Percentiles rank a stretch among this genome's conserved stretches.
Conservation (phyloP, 495 filamentous ascomycete genomes). For the Beverwykella pulmonaria region DNA sequence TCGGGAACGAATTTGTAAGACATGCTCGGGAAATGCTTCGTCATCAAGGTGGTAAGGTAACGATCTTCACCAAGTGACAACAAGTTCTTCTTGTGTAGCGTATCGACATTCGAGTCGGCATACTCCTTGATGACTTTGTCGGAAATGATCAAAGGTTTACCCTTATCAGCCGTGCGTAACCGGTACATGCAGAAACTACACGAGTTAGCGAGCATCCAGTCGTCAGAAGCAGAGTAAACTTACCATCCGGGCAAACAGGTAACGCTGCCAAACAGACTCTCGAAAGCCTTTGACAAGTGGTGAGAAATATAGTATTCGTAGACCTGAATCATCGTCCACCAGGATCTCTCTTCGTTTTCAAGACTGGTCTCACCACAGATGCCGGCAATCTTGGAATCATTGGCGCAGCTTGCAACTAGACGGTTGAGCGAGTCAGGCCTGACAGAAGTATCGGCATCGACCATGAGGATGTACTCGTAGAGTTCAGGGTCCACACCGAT, state of each 20-base stretch:
- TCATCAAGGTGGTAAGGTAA: slow-evolving; percentile 96
- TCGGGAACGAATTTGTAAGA: slow-evolving; percentile 94
- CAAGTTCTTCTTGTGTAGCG: slow-evolving; percentile 97
- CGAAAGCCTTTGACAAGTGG: slow-evolving; percentile 90
- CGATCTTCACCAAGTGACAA: slow-evolving; percentile 95
- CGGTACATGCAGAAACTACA: slow-evolving; percentile 98
- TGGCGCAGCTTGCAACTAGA: slow-evolving; percentile 87
- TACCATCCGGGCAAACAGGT: slow-evolving; percentile 99
- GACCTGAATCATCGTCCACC: slow-evolving; percentile 99
- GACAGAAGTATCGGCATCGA: slow-evolving; percentile 96
- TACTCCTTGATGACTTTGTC: slow-evolving; percentile 87
- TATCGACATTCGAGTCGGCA: slow-evolving; percentile 83
- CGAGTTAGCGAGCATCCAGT: slow-evolving; percentile 40
- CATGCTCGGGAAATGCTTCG: slow-evolving; percentile 94
- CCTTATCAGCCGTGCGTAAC: slow-evolving; percentile 86
- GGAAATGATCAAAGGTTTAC: slow-evolving; percentile 87
- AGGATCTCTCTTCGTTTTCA: slow-evolving; percentile 89
- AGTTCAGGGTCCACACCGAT: slow-evolving; percentile 97
- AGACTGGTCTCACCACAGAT: slow-evolving; percentile 97
- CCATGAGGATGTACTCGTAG: slow-evolving; percentile 96
- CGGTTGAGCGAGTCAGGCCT: slow-evolving; percentile 89
- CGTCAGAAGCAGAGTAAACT: slow-evolving; percentile 45
- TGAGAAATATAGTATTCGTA: slow-evolving; percentile 99
- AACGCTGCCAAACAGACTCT: slow-evolving; percentile 92
- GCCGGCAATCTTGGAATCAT: slow-evolving; percentile 93